Evolutionary conservation across 2,329 filamentous ascomycete species (phyloP), one percentile per base, ranked within the genome.

Genomic region (Xylaria sp.): DNA sequence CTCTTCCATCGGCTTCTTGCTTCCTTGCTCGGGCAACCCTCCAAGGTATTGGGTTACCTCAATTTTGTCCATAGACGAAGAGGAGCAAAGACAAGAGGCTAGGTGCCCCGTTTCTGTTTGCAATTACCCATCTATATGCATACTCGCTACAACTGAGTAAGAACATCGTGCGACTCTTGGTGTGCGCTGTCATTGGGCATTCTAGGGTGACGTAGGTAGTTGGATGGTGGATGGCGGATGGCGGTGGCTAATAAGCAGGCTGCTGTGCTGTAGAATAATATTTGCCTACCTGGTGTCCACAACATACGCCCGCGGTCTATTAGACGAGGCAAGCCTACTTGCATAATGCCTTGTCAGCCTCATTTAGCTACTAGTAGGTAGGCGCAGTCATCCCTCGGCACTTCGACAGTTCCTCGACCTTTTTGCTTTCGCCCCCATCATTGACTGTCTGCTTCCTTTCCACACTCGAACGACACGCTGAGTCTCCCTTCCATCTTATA

Each of bases 271-370:
- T 48, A 66, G 47, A 55, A 32, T n/a, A 42, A 53, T 50, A 56
- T 27, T 32, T 27, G 30, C 24, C 30, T 32, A 4, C 3, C 4
- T 34, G 54, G 66, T 73, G 67, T 53, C 61, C 57, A 61, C 19
- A 19, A 24, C 19, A 47, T 59, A 53, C 47, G 69, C 64, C 61
- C 56, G 69, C 64, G 64, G 51, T 66, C 66, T 65, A 68, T 59
- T 45, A n/a, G 32, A 53, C 39, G 65, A 70, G 68, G 68, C 65
- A 69, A 70, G 62, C 55, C 59, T 39, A 51, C 61, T 45, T 67
- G 67, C 63, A 73, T 69, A 72, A 66, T 74, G 75, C 73, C 75
- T 71, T 61, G 76, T 75, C 73, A 76, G 75, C 76, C 75, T 77
- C 72, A 71, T 73, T 55, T 30, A 27, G 24, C 24, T 27, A 27